These are phyloP conservation scores for Blastobotrys ciferrii DNA, from an alignment of 1,139 yeast species.

Conservation along the genomic window DNA sequence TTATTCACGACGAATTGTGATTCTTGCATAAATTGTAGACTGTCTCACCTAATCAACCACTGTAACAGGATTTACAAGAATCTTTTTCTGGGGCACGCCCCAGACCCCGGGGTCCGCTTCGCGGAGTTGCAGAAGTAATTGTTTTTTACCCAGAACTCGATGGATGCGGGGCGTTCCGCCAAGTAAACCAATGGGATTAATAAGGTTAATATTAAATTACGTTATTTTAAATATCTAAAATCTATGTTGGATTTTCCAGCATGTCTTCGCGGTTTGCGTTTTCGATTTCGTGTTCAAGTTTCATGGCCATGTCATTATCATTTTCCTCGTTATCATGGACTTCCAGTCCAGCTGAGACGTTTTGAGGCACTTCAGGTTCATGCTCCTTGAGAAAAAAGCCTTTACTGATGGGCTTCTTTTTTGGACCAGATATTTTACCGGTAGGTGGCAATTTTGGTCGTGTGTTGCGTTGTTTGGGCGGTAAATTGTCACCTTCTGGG, in stretches of 20 bases:
- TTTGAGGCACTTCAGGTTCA: constrained; percentile 6
- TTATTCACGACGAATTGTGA: constrained; percentile 8
- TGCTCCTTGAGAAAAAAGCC: constrained; percentile 25
- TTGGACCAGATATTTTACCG: constrained; percentile 74
- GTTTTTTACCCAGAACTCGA: too few relatives aligned
- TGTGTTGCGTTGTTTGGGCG: constrained; percentile 73
- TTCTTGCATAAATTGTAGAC: constrained; percentile 2
- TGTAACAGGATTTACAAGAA: too few relatives aligned
- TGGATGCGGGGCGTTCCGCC: too few relatives aligned
- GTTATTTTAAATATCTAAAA: constrained; percentile 1
- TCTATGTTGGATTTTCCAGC: constrained; percentile 1
- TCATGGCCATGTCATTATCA: constrained; percentile 9
- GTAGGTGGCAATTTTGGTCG: constrained; percentile 91
- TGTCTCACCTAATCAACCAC: too few relatives aligned
- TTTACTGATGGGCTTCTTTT: constrained; percentile 45
- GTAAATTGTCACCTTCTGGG: constrained; percentile 78
- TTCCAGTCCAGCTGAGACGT: neutral
- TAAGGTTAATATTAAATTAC: neutral
- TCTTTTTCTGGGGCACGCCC: too few relatives aligned
- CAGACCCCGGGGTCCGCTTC: too few relatives aligned
- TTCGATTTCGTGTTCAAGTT: constrained; percentile 10
- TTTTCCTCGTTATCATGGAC: constrained; percentile 8
- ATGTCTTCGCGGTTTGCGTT: constrained; percentile 11
- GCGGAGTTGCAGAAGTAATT: too few relatives aligned
- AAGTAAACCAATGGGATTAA: too few relatives aligned